These are phyloP conservation scores for Nymphaea colorata DNA, from an alignment of 164 flowering plant genomes.

Conservation along the genomic window DNA sequence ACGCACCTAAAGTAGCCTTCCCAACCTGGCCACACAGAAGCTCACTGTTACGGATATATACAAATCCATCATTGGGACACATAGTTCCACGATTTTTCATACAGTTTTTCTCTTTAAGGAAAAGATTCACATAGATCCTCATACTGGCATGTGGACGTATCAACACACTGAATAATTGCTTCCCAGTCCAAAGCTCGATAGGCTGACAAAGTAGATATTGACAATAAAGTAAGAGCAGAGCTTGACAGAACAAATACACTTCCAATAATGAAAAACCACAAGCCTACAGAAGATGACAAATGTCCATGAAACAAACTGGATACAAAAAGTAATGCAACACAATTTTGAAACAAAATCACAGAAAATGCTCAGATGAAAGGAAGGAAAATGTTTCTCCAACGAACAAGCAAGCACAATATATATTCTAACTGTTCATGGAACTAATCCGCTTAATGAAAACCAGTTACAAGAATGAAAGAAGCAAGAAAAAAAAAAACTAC, in stretches of 20 bases:
- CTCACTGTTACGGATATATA: slow-evolving; percentile 86
- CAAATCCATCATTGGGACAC: slow-evolving; percentile 96
- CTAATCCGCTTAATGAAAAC: too few relatives aligned
- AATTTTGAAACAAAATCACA: too few relatives aligned
- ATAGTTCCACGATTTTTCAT: slow-evolving; percentile 40
- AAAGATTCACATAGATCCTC: slow-evolving; percentile 75
- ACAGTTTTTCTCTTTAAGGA: slow-evolving; percentile 58
- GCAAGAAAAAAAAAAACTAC: too few relatives aligned
- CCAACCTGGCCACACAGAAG: slow-evolving; percentile 89
- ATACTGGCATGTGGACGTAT: slow-evolving; percentile 66
- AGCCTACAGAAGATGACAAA: too few relatives aligned
- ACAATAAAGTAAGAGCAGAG: not conserved
- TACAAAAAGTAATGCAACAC: too few relatives aligned
- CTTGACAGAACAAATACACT: not conserved
- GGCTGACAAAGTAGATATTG: slow-evolving; percentile 44
- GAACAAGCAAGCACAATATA: too few relatives aligned
- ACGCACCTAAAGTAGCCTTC: slow-evolving; percentile 80
- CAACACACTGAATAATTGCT: slow-evolving; percentile 75
- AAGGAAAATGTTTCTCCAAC: too few relatives aligned
- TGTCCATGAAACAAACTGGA: too few relatives aligned
- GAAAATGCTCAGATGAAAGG: too few relatives aligned
- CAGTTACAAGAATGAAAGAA: too few relatives aligned
- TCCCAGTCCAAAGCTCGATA: slow-evolving; percentile 94
- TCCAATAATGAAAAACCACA: too few relatives aligned
- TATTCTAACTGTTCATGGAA: too few relatives aligned